Evolutionary conservation across 2,329 filamentous ascomycete species (phyloP).

Genomic region (Chalaropsis ovoidea): DNA sequence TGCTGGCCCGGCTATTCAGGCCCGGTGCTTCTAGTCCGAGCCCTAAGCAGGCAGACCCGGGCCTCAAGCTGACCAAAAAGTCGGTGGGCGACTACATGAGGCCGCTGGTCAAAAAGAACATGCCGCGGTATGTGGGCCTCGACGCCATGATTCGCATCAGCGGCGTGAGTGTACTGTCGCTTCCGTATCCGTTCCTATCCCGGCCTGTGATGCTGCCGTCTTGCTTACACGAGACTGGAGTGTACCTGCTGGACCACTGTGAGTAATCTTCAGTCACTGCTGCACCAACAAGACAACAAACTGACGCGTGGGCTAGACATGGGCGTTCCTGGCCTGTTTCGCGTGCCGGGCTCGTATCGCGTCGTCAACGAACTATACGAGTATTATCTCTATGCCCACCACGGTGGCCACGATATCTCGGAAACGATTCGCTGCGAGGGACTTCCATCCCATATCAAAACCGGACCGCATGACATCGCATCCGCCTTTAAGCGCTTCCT

Average conservation of each 20-base stretch:
- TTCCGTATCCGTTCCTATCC: constrained; percentile 50
- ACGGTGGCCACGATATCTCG: constrained; percentile 28
- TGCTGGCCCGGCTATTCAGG: constrained; percentile 23
- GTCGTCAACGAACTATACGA: constrained; percentile 51
- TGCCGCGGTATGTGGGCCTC: constrained; percentile 35
- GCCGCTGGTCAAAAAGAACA: constrained; percentile 24
- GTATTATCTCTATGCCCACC: constrained; percentile 43
- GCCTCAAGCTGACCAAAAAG: constrained; percentile 21
- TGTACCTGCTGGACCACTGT: constrained; percentile 53
- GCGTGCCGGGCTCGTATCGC: constrained; percentile 50
- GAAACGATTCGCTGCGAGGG: constrained; percentile 50
- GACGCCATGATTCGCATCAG: constrained; percentile 52
- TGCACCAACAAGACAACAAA: background rate
- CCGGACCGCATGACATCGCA: constrained; percentile 54
- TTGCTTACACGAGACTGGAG: constrained; percentile 56
- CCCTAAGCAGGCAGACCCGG: constrained; percentile 10
- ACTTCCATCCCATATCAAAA: constrained; percentile 50
- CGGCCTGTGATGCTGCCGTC: constrained; percentile 51
- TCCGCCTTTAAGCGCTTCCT: constrained; percentile 58
- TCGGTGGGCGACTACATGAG: constrained; percentile 24
- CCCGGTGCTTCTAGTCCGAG: constrained; percentile 7
- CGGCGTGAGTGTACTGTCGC: constrained; percentile 51
- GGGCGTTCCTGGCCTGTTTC: constrained; percentile 50
- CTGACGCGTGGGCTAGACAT: constrained; percentile 29
- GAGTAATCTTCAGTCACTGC: constrained; percentile 26